phyloP scores from a whole-genome alignment of 2,329 filamentous ascomycete genomes.

The Didymella pinodella region DNA sequence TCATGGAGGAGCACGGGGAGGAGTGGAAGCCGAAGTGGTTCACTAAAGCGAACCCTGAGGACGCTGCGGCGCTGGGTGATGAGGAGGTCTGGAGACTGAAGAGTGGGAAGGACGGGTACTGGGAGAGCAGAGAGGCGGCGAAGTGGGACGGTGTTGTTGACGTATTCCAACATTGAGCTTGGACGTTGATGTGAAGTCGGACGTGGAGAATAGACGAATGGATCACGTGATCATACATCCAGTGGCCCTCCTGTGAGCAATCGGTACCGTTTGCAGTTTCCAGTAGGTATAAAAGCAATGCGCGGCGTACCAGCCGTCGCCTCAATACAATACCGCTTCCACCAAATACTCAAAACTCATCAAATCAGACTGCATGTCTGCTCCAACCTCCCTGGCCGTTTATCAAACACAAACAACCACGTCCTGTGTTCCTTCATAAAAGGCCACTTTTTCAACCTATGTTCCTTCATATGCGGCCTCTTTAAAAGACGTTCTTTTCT shows the following conservation, averaged over 20 bases:
- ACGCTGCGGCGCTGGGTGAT: slow-evolving; percentile 43
- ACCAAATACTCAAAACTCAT: background rate
- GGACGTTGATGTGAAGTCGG: background rate
- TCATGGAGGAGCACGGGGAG: slow-evolving; percentile 78
- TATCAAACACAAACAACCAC: too few species aligned
- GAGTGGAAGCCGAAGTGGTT: slow-evolving; percentile 85
- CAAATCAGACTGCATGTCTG: background rate
- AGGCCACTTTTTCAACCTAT: too few species aligned
- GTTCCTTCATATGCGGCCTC: too few species aligned
- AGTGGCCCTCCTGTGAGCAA: background rate
- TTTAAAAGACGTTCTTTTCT: too few species aligned
- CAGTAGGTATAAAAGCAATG: background rate
- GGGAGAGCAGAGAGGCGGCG: slow-evolving; percentile 80
- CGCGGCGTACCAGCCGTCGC: too few species aligned
- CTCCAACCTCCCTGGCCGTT: background rate
- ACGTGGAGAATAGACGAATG: background rate
- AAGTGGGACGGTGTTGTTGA: slow-evolving; percentile 68
- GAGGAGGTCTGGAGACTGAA: slow-evolving; percentile 70
- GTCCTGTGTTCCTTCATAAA: too few species aligned
- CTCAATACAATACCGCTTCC: background rate
- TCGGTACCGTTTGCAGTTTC: background rate
- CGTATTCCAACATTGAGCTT: slow-evolving; percentile 57
- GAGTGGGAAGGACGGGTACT: slow-evolving; percentile 86
- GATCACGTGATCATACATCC: background rate
- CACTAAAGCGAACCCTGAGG: slow-evolving; percentile 63